These are phyloP conservation scores for Botrytis elliptica DNA, from an alignment of 2,329 filamentous ascomycete genomes.

Conservation along the genomic window DNA sequence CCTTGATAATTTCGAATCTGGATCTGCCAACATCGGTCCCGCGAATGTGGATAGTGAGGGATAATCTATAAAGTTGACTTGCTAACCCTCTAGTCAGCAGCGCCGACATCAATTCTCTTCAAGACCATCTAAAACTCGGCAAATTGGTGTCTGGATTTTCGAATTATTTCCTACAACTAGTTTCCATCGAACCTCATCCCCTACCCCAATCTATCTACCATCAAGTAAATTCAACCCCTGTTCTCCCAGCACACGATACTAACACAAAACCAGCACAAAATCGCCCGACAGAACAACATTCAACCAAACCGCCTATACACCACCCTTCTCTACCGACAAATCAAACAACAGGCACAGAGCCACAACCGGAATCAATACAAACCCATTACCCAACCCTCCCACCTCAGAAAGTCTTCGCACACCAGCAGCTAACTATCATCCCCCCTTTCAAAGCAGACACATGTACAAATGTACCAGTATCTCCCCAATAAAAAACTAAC, in stretches of 20 bases:
- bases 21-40: neutral
- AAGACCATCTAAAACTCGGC: neutral
- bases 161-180: neutral
- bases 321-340: neutral
- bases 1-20: neutral
- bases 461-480: neutral
- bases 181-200: neutral
- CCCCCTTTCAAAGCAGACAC: neutral
- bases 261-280: neutral
- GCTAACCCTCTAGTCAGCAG: neutral
- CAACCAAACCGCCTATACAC: neutral
- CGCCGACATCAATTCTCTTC: neutral
- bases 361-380: neutral
- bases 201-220: neutral
- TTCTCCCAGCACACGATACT: neutral
- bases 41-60: neutral
- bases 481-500: neutral
- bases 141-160: neutral
- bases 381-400: neutral
- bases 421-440: neutral
- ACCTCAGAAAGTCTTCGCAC: neutral
- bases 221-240: neutral
- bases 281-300: neutral
- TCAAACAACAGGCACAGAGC: neutral
- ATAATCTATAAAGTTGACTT: neutral